These are phyloP conservation scores for Penicillium sp. DNA, from an alignment of 2,329 filamentous ascomycete genomes.

Conservation along the genomic window DNA sequence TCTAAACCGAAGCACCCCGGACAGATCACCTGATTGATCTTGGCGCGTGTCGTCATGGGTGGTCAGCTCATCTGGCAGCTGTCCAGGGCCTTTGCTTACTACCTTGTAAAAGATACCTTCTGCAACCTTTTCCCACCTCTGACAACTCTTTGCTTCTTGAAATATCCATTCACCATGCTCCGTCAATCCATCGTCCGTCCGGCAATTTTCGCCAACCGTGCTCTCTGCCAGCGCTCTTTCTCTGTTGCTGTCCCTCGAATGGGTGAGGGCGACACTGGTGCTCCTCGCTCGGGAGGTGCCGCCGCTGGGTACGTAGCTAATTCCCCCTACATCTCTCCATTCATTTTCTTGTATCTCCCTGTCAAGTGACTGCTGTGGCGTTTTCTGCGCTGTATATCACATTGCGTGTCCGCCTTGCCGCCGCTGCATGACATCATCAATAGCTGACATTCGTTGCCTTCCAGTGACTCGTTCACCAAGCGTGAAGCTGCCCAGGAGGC, in stretches of 20 bases:
- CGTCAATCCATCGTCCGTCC: conserved; percentile 65
- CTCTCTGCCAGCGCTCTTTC: conserved; percentile 61
- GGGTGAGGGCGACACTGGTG: conserved; percentile 71
- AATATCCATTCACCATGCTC: conserved; percentile 60
- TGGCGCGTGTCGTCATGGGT: conserved; percentile 25
- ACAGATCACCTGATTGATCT: conserved; percentile 19
- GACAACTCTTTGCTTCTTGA: not conserved
- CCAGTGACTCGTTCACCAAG: conserved; percentile 87
- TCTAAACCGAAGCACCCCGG: conserved; percentile 15
- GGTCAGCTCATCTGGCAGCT: not conserved
- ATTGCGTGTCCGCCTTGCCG: conserved; percentile 8
- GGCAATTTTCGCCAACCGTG: conserved; percentile 58
- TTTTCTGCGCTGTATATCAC: not conserved
- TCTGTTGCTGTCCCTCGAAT: conserved; percentile 66
- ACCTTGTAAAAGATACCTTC: too few species aligned
- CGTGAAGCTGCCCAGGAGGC: conserved; percentile 88
- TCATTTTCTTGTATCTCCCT: not conserved
- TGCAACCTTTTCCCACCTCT: not conserved
- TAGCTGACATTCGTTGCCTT: conserved; percentile 17
- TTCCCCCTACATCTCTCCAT: not conserved
- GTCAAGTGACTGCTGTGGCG: not conserved
- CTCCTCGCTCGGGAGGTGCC: conserved; percentile 37
- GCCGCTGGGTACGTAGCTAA: conserved; percentile 40
- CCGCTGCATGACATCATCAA: conserved; percentile 19
- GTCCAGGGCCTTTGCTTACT: too few species aligned